phyloP scores from a whole-genome alignment of 768 basidiomycete genomes.

The Grammothele lineata region DNA sequence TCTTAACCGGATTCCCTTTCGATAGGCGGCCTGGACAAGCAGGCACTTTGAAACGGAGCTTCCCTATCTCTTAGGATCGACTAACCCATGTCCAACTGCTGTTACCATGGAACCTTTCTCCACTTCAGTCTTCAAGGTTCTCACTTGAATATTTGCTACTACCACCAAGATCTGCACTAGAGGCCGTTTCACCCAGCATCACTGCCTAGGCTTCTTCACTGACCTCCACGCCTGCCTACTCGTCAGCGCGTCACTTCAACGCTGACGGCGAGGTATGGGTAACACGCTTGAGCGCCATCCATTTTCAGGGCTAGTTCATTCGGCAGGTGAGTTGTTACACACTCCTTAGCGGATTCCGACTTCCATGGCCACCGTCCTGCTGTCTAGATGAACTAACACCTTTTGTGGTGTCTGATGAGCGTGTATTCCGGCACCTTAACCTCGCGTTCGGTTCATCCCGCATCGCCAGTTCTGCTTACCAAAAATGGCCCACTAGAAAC shows the following conservation, averaged over 20 bases:
- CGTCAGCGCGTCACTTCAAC: constrained; percentile 67
- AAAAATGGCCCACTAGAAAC: constrained; percentile 72
- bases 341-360: constrained; percentile 83
- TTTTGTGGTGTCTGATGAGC: constrained; percentile 83
- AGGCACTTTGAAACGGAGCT: too few relatives aligned
- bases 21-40: too few relatives aligned
- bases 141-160: constrained; percentile 88
- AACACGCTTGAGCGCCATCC: constrained; percentile 85
- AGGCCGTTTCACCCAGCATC: constrained; percentile 71
- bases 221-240: constrained; percentile 79
- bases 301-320: constrained; percentile 91
- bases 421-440: constrained; percentile 82
- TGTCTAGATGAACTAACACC: constrained; percentile 87
- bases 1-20: too few relatives aligned
- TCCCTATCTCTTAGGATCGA: too few relatives aligned
- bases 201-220: constrained; percentile 76
- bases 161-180: constrained; percentile 86
- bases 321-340: constrained; percentile 88
- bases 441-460: constrained; percentile 65
- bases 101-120: constrained; percentile 86
- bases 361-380: constrained; percentile 87
- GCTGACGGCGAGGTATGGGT: constrained; percentile 80
- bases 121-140: constrained; percentile 86
- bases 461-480: constrained; percentile 71
- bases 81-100: constrained; percentile 85